phyloP scores from a whole-genome alignment of 345 rosid species.

The Salix purpurea region DNA sequence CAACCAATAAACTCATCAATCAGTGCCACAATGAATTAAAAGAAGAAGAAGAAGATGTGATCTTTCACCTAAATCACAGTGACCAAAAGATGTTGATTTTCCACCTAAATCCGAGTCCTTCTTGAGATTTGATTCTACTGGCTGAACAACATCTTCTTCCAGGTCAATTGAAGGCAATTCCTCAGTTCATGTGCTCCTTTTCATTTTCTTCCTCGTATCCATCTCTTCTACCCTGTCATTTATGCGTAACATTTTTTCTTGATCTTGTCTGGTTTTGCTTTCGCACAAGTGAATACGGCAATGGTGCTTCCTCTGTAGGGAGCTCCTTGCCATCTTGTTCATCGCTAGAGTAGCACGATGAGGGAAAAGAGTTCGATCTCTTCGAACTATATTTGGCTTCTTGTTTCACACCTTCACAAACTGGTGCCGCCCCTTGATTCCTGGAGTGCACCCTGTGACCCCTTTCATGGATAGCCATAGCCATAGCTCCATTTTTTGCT shows the following conservation, averaged over 20 bases:
- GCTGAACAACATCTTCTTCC: conserved; percentile 28
- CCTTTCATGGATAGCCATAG: not conserved
- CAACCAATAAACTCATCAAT: not conserved
- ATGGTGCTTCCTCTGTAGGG: conserved; percentile 13
- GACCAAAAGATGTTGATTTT: not conserved
- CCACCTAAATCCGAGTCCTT: conserved; percentile 29
- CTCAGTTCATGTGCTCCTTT: conserved; percentile 25
- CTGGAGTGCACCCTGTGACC: conserved; percentile 3
- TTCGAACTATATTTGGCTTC: not conserved
- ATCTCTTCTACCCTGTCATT: conserved; percentile 45
- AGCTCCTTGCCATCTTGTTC: not conserved
- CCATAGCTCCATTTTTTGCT: not conserved
- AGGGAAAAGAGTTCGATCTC: not conserved
- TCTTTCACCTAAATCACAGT: conserved; percentile 13
- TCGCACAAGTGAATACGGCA: conserved; percentile 2
- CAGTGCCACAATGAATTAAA: not conserved
- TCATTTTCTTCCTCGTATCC: conserved; percentile 21
- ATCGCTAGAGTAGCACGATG: not conserved
- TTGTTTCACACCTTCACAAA: not conserved
- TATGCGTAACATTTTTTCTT: conserved; percentile 50
- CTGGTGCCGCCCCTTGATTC: not conserved
- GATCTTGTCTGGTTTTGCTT: conserved; percentile 33
- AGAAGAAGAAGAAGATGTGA: not conserved
- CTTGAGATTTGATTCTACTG: conserved; percentile 50
- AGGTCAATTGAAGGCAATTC: conserved; percentile 22